phyloP scores from a whole-genome alignment of 192 early-diverging fungal species.

The Thoreauomyces humboldtii region DNA sequence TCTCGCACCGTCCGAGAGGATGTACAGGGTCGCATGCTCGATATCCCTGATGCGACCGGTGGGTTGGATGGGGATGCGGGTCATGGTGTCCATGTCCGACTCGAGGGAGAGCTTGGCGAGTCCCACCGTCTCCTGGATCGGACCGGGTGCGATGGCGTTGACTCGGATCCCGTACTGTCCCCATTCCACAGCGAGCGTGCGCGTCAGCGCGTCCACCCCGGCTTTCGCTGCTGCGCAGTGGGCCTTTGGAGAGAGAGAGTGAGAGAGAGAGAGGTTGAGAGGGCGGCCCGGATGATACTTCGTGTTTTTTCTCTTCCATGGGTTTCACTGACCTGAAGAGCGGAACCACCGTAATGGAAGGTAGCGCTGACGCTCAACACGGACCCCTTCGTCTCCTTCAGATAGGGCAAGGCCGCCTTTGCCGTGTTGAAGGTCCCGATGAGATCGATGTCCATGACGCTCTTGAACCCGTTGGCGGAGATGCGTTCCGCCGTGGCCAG shows the following conservation, averaged over 20 bases:
- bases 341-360: constrained; percentile 57
- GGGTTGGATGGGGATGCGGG: constrained; percentile 33
- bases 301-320: too few relatives aligned
- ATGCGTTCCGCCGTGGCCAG: constrained; percentile 61
- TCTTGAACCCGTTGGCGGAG: constrained; percentile 69
- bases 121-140: constrained; percentile 46
- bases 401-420: constrained; percentile 64
- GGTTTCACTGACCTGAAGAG: constrained; percentile 39
- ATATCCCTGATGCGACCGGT: constrained; percentile 61
- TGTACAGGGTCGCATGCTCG: constrained; percentile 65
- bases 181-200: constrained; percentile 62
- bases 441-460: constrained; percentile 53
- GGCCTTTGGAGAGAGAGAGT: too few relatives aligned
- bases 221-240: constrained; percentile 63
- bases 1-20: constrained; percentile 60
- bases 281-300: too few relatives aligned
- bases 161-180: constrained; percentile 68
- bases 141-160: constrained; percentile 67
- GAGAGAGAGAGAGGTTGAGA: too few relatives aligned
- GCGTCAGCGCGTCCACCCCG: constrained; percentile 60
- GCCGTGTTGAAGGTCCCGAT: constrained; percentile 75
- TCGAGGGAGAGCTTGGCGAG: constrained; percentile 28
- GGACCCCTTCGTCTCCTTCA: constrained; percentile 63
- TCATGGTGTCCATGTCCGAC: not conserved
- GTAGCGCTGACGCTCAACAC: constrained; percentile 74